Percentiles rank a stretch among this genome's conserved stretches.
Evolutionary conservation across 495 filamentous ascomycete species (phyloP).

Genomic region (Aspergillus nidulans): DNA sequence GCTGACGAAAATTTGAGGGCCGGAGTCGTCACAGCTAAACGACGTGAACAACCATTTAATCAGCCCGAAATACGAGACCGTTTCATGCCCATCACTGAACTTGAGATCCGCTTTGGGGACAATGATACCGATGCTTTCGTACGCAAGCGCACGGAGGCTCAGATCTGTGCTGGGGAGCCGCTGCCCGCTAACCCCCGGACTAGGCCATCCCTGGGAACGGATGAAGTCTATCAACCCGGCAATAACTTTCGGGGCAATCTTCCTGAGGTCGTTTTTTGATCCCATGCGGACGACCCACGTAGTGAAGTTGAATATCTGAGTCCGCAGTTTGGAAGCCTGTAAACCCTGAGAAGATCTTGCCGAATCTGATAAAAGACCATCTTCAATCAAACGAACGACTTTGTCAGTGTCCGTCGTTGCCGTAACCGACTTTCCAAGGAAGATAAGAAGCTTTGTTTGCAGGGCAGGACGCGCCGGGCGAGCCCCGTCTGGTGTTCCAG

Average conservation of each 20-base stretch:
- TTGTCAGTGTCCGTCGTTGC: conserved; percentile 60
- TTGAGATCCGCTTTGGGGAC: conserved; percentile 48
- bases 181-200: conserved; percentile 43
- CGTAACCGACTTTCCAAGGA: conserved; percentile 70
- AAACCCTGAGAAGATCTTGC: conserved; percentile 53
- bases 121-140: conserved; percentile 81
- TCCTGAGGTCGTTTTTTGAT: conserved; percentile 50
- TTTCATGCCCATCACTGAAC: conserved; percentile 22
- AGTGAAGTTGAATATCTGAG: conserved; percentile 82
- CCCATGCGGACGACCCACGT: conserved; percentile 82
- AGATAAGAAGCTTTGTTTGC: conserved; percentile 65
- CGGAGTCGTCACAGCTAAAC: conserved; percentile 72
- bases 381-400: conserved; percentile 65
- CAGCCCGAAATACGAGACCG: conserved; percentile 54
- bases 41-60: conserved; percentile 77
- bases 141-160: conserved; percentile 67
- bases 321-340: conserved; percentile 69
- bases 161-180: conserved; percentile 53
- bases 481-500: conserved; percentile 32
- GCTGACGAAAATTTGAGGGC: conserved; percentile 71
- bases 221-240: conserved; percentile 69
- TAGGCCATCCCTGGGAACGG: conserved; percentile 79
- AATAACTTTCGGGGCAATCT: conserved; percentile 68
- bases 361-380: conserved; percentile 49
- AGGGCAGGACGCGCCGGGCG: conserved; percentile 61